phyloP scores from a whole-genome alignment of 2,329 filamentous ascomycete genomes.

The Colletotrichum salicis region DNA sequence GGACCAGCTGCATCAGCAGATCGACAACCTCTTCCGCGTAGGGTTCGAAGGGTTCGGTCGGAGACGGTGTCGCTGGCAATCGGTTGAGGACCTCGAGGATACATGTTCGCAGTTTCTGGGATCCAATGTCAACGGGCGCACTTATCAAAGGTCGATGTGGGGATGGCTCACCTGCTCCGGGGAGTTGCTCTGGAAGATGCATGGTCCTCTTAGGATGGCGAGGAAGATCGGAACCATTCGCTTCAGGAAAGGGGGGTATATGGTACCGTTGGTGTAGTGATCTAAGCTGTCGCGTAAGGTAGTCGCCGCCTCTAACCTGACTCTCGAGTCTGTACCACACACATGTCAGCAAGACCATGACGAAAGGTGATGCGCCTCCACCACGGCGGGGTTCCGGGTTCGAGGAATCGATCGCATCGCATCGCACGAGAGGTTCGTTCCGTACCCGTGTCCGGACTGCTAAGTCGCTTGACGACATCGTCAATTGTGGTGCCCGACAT shows the following conservation, averaged over 20 bases:
- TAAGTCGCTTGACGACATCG: slow-evolving; percentile 71
- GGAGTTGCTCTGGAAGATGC: slow-evolving; percentile 90
- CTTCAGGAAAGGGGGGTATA: slow-evolving; percentile 84
- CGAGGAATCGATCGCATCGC: neutral
- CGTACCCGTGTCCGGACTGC: slow-evolving; percentile 65
- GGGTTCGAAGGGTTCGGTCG: slow-evolving; percentile 84
- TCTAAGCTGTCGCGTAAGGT: slow-evolving; percentile 93
- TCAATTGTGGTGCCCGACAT: slow-evolving; percentile 72
- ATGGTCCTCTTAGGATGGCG: slow-evolving; percentile 83
- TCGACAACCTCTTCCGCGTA: slow-evolving; percentile 92
- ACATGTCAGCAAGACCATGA: slow-evolving; percentile 24
- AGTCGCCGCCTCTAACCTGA: slow-evolving; percentile 83
- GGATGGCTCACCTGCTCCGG: slow-evolving; percentile 78
- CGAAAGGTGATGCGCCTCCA: slow-evolving; percentile 15
- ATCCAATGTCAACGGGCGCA: slow-evolving; percentile 37
- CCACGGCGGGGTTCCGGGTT: slow-evolving; percentile 9
- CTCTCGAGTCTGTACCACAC: slow-evolving; percentile 73
- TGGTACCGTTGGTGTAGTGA: slow-evolving; percentile 80
- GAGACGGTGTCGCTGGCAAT: slow-evolving; percentile 75
- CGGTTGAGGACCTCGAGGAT: slow-evolving; percentile 95
- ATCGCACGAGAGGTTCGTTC: slow-evolving; percentile 35
- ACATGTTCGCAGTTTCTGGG: slow-evolving; percentile 87
- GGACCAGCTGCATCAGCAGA: slow-evolving; percentile 86
- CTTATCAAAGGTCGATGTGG: slow-evolving; percentile 8
- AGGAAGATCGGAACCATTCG: slow-evolving; percentile 92